A percentile compares a stretch with the other conserved stretches of the same genome.
Conservation (phyloP, 1,284 basidiomycete species). For the Ceratobasidium sp. region DNA sequence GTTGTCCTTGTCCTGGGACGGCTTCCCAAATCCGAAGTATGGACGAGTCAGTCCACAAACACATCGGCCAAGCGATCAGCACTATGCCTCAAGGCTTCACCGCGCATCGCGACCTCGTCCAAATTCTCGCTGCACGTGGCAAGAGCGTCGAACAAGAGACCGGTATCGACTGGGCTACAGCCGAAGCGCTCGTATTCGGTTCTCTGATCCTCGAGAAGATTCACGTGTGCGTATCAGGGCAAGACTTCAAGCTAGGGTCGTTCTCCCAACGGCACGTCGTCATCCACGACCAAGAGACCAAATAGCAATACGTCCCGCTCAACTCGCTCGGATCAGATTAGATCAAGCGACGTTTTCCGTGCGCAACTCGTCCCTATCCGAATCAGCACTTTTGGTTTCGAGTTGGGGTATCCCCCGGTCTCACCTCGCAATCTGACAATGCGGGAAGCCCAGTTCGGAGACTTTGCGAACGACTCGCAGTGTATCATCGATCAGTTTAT, state of each 20-base stretch:
- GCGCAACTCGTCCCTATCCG: constrained; percentile 97
- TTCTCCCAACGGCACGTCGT: constrained; percentile 93
- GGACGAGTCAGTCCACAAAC: constrained; percentile 81
- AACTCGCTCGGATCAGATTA: constrained; percentile 75
- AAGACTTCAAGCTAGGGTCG: constrained; percentile 90
- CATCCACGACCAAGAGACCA: constrained; percentile 87
- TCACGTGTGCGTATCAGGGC: constrained; percentile 59
- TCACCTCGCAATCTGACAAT: constrained; percentile 94
- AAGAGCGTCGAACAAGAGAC: constrained; percentile 78
- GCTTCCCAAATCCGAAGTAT: constrained; percentile 97
- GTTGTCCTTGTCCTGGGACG: constrained; percentile 98
- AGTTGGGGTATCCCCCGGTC: constrained; percentile 98
- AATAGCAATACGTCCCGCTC: constrained; percentile 80
- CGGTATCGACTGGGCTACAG: constrained; percentile 88
- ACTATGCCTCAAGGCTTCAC: constrained; percentile 87
- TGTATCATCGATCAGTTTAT: constrained; percentile 98
- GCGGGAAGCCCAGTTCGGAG: constrained; percentile 99
- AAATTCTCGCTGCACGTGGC: constrained; percentile 89
- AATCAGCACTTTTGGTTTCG: constrained; percentile 97
- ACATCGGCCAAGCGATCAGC: constrained; percentile 89
- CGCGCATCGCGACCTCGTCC: constrained; percentile 93
- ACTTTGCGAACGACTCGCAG: constrained; percentile 92
- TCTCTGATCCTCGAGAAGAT: constrained; percentile 40
- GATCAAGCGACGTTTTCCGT: constrained; percentile 93
- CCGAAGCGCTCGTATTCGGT: constrained; percentile 66